A percentile compares a stretch with the other conserved stretches of the same genome.
phyloP scores from a whole-genome alignment of 441 rosid species.

The Theobroma grandiflorum region DNA sequence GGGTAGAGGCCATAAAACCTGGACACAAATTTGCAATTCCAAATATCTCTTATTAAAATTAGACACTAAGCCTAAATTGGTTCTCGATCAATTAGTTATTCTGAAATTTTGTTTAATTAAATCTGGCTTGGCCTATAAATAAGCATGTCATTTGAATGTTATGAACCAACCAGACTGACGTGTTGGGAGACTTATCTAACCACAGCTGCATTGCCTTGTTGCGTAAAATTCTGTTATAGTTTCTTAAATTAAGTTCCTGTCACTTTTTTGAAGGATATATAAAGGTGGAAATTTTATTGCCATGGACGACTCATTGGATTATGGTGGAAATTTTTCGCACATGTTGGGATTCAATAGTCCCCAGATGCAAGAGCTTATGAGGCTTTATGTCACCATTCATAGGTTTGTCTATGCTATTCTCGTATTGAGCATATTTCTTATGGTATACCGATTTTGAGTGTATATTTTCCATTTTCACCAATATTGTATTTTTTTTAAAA shows the following conservation, averaged over 20 bases:
- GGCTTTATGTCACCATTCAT: constrained; percentile 96
- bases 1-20: background rate
- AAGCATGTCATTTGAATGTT: background rate
- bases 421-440: background rate
- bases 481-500: constrained; percentile 9
- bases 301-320: constrained; percentile 79
- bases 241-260: constrained; percentile 13
- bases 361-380: constrained; percentile 97
- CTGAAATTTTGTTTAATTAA: background rate
- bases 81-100: background rate
- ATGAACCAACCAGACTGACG: background rate
- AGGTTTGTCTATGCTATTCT: constrained; percentile 55
- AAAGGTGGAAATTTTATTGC: constrained; percentile 81
- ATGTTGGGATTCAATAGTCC: constrained; percentile 94
- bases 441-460: background rate
- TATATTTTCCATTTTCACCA: background rate
- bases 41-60: background rate
- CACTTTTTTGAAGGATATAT: constrained; percentile 63
- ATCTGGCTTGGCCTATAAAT: background rate
- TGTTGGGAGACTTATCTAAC: background rate
- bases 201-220: background rate
- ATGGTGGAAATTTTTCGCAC: constrained; percentile 89
- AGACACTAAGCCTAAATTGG: background rate
- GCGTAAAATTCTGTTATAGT: background rate
- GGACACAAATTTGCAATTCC: constrained; percentile 2